phyloP scores from a whole-genome alignment of 352 stramenopile species.

The Pythium insidiosum region DNA sequence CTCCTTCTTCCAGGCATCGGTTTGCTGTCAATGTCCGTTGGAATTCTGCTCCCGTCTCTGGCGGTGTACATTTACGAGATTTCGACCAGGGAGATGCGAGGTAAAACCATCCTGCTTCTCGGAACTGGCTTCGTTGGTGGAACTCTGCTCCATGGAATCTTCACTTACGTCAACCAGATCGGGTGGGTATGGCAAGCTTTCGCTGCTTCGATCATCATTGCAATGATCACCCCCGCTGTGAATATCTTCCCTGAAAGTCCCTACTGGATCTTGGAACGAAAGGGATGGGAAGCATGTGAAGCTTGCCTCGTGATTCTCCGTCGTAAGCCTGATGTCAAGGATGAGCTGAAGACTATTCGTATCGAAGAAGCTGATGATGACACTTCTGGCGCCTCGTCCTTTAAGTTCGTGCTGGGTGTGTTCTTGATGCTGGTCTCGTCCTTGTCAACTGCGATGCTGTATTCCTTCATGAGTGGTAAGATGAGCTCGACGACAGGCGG shows the following conservation, averaged over 20 bases:
- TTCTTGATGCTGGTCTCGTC: conserved; percentile 61
- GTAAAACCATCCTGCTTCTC: conserved; percentile 58
- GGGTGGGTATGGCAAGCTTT: conserved; percentile 79
- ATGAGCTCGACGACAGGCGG: conserved; percentile 28
- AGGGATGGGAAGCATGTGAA: conserved; percentile 67
- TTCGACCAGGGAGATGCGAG: conserved; percentile 67
- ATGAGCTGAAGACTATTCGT: conserved; percentile 62
- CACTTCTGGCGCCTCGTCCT: conserved; percentile 15
- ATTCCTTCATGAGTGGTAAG: conserved; percentile 50
- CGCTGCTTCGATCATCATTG: conserved; percentile 49
- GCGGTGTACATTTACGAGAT: conserved; percentile 79
- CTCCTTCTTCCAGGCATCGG: conserved; percentile 51
- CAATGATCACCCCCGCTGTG: conserved; percentile 54
- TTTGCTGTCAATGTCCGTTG: conserved; percentile 46
- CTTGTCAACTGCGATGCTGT: conserved; percentile 46
- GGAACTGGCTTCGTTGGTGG: conserved; percentile 56
- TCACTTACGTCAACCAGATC: conserved; percentile 45
- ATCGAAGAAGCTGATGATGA: conserved; percentile 45
- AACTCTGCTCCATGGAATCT: conserved; percentile 41
- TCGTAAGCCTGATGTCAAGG: conserved; percentile 54
- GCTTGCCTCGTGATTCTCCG: conserved; percentile 50
- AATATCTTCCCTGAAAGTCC: conserved; percentile 73
- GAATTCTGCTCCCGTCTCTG: conserved; percentile 59
- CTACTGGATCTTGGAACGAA: conserved; percentile 64
- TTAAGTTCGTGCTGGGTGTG: conserved; percentile 61